Percentiles rank a stretch among this genome's conserved stretches.
Conservation (phyloP, 495 filamentous ascomycete species). For the Hypoxylon fuscum region DNA sequence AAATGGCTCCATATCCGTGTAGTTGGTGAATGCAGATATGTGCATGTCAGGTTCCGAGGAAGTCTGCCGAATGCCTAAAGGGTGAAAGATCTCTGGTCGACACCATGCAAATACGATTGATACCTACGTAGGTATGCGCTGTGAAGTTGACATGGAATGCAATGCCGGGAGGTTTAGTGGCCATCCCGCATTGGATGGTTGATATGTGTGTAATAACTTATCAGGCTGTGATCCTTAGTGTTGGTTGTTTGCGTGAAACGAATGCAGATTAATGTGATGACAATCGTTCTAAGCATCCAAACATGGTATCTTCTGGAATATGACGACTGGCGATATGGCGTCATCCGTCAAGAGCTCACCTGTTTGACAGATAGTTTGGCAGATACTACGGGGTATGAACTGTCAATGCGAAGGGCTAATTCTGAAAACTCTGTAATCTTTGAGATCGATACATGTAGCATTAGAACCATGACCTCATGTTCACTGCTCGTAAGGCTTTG, state of each 20-base stretch:
- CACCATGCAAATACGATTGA: constrained; percentile 14
- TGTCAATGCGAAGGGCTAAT: constrained; percentile 4
- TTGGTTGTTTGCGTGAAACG: constrained; percentile 17
- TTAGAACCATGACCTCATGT: not conserved
- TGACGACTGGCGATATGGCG: constrained; percentile 1
- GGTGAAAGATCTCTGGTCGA: constrained; percentile 18
- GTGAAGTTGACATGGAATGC: constrained; percentile 6
- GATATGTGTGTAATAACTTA: constrained; percentile 2
- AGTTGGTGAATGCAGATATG: constrained; percentile 13
- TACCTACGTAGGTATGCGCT: too few species aligned
- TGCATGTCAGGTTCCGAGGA: constrained; percentile 15
- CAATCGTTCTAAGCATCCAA: constrained; percentile 8
- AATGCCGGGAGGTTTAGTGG: constrained; percentile 14
- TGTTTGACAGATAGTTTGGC: not conserved
- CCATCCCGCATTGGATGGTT: not conserved
- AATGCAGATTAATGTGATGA: constrained; percentile 6
- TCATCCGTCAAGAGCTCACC: not conserved
- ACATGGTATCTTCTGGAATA: not conserved
- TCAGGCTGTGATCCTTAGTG: constrained; percentile 16
- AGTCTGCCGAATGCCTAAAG: constrained; percentile 15
- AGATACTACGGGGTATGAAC: not conserved
- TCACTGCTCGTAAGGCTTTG: too few species aligned
- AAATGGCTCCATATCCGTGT: constrained; percentile 5
- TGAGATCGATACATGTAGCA: not conserved
- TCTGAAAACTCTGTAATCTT: constrained; percentile 4